Evolutionary conservation across 495 filamentous ascomycete species (phyloP).

Genomic region (Usnea hakonensis): DNA sequence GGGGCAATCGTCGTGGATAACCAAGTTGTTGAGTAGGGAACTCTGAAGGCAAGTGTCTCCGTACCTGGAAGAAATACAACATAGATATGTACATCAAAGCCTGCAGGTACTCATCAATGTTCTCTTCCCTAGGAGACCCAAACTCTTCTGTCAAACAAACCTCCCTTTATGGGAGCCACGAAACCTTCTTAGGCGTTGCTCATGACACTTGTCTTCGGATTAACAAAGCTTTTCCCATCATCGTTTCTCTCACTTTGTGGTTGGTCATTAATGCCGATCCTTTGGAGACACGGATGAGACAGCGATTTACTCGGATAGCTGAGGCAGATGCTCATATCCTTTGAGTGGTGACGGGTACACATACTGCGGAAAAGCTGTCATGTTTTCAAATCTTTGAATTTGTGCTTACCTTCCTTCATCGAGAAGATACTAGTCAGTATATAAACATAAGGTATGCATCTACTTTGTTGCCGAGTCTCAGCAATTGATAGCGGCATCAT

Average conservation of each 20-base stretch:
- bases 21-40: constrained; percentile 50
- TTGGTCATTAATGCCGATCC: constrained; percentile 1
- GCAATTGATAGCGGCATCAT: background rate
- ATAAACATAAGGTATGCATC: too few relatives aligned
- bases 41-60: constrained; percentile 43
- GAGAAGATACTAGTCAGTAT: too few relatives aligned
- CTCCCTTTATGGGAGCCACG: constrained; percentile 55
- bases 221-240: constrained; percentile 61
- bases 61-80: constrained; percentile 76
- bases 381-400: too few relatives aligned
- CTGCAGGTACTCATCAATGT: constrained; percentile 69
- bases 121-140: constrained; percentile 21
- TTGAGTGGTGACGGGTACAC: constrained; percentile 58
- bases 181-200: constrained; percentile 62
- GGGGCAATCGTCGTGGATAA: constrained; percentile 29
- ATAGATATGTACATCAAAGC: constrained; percentile 27
- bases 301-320: constrained; percentile 53
- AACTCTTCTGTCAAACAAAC: background rate
- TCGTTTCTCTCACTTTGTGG: constrained; percentile 38
- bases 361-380: constrained; percentile 34
- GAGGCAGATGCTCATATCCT: constrained; percentile 56
- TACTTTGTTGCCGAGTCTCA: background rate
- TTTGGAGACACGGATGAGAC: background rate
- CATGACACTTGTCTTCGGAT: constrained; percentile 46
- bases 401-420: too few relatives aligned